Evolutionary conservation across 306 rosid genomes (phyloP).

Genomic region (Cicer cuneatum): DNA sequence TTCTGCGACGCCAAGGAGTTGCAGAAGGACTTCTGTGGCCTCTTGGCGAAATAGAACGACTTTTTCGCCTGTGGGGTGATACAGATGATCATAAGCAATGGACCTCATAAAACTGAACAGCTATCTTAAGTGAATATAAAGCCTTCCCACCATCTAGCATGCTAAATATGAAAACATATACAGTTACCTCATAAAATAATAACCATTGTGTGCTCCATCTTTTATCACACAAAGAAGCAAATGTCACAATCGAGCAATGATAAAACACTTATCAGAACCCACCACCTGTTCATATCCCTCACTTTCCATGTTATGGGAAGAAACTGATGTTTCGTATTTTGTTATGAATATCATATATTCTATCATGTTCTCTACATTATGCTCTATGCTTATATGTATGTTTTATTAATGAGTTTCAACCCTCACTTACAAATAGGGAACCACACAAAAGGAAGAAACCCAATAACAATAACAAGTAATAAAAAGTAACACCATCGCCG

Average conservation of each 20-base stretch:
- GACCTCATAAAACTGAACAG: conserved; percentile 28
- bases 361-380: conserved; percentile 47
- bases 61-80: conserved; percentile 74
- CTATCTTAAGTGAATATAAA: conserved; percentile 45
- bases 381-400: conserved; percentile 11
- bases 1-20: conserved; percentile 65
- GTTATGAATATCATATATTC: conserved; percentile 48
- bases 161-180: conserved; percentile 61
- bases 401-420: conserved; percentile 35
- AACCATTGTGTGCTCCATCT: conserved; percentile 96
- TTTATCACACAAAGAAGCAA: conserved; percentile 94
- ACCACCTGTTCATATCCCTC: conserved; percentile 94
- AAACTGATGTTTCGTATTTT: conserved; percentile 59
- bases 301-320: conserved; percentile 74
- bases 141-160: conserved; percentile 68
- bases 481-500: conserved; percentile 44
- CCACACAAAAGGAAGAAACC: conserved; percentile 43
- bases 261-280: conserved; percentile 83
- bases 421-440: conserved; percentile 29
- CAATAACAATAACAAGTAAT: conserved; percentile 38
- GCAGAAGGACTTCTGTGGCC: conserved; percentile 58
- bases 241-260: conserved; percentile 89
- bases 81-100: conserved; percentile 55
- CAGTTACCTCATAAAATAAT: conserved; percentile 97
- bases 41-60: conserved; percentile 72